These are phyloP conservation scores for Populus hybrid DNA, from an alignment of 441 rosid genomes.

Conservation along the genomic window DNA sequence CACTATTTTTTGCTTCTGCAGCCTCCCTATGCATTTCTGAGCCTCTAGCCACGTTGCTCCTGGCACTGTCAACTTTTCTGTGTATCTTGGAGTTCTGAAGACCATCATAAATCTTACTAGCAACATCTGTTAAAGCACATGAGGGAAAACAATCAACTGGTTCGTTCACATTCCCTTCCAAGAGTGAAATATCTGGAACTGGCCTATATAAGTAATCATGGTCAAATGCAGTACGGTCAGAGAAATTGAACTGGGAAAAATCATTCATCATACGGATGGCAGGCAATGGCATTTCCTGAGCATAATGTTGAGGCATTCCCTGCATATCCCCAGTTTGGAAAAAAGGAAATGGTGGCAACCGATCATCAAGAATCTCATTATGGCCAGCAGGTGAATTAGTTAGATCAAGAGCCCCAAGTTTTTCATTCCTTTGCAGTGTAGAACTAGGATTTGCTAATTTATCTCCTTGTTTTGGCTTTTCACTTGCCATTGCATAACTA, in stretches of 20 bases:
- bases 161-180: conserved; percentile 1
- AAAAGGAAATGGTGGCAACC: background rate
- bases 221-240: conserved; percentile 2
- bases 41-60: background rate
- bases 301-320: conserved; percentile 13
- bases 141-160: conserved; percentile 1
- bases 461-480: conserved; percentile 17
- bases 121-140: background rate
- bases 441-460: conserved; percentile 7
- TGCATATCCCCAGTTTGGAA: background rate
- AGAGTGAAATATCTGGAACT: background rate
- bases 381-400: conserved; percentile 10
- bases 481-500: conserved; percentile 20
- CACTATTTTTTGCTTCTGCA: conserved; percentile 4
- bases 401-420: conserved; percentile 3
- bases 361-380: conserved; percentile 8
- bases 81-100: background rate
- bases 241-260: conserved; percentile 6
- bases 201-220: conserved; percentile 7
- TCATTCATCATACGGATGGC: background rate
- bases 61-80: conserved; percentile 1
- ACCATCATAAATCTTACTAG: conserved; percentile 4
- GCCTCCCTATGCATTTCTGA: conserved; percentile 3
- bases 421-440: conserved; percentile 9
- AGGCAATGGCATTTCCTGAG: conserved; percentile 8